Percentiles rank a stretch among this genome's conserved stretches.
Evolutionary conservation across 768 basidiomycete genomes (phyloP).

Genomic region (Termitomyces sp.): DNA sequence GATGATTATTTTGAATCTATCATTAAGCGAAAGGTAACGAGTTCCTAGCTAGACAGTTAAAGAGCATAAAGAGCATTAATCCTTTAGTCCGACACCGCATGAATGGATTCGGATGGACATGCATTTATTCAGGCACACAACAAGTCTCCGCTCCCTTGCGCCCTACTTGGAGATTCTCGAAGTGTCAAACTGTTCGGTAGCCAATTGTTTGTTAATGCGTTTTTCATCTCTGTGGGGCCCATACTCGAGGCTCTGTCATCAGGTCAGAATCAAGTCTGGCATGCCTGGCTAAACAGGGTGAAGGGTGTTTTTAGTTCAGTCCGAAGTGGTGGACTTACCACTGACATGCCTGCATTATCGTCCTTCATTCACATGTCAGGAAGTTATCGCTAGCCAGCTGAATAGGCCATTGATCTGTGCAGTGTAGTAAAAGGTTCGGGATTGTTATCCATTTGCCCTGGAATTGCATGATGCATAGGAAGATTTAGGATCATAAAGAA

Average conservation of each 20-base stretch:
- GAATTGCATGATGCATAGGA: neutral
- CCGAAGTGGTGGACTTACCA: neutral
- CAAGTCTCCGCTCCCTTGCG: neutral
- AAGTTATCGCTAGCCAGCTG: neutral
- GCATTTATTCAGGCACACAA: neutral
- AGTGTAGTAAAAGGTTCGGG: neutral
- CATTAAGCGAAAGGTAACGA: neutral
- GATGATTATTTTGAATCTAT: neutral
- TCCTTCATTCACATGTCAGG: neutral
- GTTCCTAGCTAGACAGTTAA: neutral
- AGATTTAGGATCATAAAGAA: neutral
- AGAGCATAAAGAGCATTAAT: neutral
- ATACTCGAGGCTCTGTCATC: neutral
- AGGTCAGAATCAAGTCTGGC: neutral
- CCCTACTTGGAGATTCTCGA: too few relatives aligned
- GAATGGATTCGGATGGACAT: neutral
- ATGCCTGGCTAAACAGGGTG: neutral
- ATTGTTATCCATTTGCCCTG: neutral
- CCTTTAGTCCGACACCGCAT: neutral
- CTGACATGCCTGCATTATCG: neutral
- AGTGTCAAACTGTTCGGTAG: neutral
- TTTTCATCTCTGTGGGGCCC: neutral
- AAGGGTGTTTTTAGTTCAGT: neutral
- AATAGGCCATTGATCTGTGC: neutral
- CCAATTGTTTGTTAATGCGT: neutral